These are phyloP conservation scores for Cyclocybe aegerita DNA, from an alignment of 768 basidiomycete genomes.

Conservation along the genomic window DNA sequence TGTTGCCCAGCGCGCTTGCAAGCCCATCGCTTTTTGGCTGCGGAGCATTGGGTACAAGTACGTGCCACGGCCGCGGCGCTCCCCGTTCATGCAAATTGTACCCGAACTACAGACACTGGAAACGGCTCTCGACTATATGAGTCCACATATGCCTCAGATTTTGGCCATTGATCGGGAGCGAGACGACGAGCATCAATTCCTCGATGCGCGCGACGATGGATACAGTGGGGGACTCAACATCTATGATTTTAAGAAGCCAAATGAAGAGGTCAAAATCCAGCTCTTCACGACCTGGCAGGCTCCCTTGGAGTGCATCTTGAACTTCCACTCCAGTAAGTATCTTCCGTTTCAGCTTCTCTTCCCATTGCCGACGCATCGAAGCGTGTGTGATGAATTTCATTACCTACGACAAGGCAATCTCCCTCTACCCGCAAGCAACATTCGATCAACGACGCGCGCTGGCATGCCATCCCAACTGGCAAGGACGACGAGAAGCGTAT, in stretches of 20 bases:
- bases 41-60: background rate
- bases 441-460: constrained; percentile 32
- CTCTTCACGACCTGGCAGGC: constrained; percentile 29
- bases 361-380: constrained; percentile 10
- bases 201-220: no score
- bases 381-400: constrained; percentile 47
- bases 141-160: no score
- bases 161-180: no score
- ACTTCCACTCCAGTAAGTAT: constrained; percentile 25
- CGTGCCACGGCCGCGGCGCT: background rate
- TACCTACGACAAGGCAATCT: constrained; percentile 35
- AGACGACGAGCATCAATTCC: no score
- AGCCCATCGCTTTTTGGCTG: background rate
- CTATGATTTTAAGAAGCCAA: no score
- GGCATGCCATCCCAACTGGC: constrained; percentile 2
- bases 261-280: constrained; percentile 26
- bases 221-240: no score
- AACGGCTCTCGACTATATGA: no score
- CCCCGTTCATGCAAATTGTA: no score
- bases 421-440: constrained; percentile 38
- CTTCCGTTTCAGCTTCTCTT: background rate
- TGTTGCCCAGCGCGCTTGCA: background rate
- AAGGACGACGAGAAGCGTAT: constrained; percentile 10
- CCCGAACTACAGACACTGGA: no score
- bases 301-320: constrained; percentile 26